Evolutionary conservation across 2,329 filamentous ascomycete genomes (phyloP).

Genomic region (Trichophyton rubrum): DNA sequence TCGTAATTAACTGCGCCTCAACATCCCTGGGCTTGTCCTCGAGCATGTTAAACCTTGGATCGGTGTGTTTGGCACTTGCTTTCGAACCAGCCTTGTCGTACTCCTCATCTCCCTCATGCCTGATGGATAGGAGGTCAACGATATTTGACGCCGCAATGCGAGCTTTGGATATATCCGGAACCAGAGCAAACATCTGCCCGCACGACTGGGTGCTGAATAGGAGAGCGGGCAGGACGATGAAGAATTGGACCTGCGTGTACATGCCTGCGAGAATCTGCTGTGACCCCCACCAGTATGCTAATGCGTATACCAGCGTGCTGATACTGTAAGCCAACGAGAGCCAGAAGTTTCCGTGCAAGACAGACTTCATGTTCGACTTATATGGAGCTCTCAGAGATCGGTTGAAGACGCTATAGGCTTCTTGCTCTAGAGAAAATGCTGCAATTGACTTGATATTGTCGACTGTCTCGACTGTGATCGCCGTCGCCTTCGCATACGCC

Average conservation of each 20-base stretch:
- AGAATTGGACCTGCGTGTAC: constrained; percentile 51
- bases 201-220: constrained; percentile 56
- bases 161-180: constrained; percentile 54
- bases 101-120: constrained; percentile 15
- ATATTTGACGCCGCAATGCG: constrained; percentile 48
- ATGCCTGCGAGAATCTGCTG: constrained; percentile 51
- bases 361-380: constrained; percentile 32
- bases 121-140: constrained; percentile 27
- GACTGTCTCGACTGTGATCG: constrained; percentile 35
- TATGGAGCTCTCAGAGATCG: constrained; percentile 30
- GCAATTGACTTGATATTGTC: constrained; percentile 36
- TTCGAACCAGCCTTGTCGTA: constrained; percentile 5
- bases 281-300: constrained; percentile 64
- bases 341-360: constrained; percentile 31
- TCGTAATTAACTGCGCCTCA: constrained; percentile 14
- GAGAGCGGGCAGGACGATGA: constrained; percentile 55
- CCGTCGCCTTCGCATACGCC: constrained; percentile 34
- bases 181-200: constrained; percentile 56
- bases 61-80: constrained; percentile 12
- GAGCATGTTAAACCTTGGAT: constrained; percentile 9
- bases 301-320: constrained; percentile 53
- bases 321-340: constrained; percentile 24
- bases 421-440: constrained; percentile 34
- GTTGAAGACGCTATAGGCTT: constrained; percentile 29
- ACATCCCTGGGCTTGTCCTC: constrained; percentile 18